Conservation (phyloP, 352 stramenopile species). For the Phytophthora tubulina region DNA sequence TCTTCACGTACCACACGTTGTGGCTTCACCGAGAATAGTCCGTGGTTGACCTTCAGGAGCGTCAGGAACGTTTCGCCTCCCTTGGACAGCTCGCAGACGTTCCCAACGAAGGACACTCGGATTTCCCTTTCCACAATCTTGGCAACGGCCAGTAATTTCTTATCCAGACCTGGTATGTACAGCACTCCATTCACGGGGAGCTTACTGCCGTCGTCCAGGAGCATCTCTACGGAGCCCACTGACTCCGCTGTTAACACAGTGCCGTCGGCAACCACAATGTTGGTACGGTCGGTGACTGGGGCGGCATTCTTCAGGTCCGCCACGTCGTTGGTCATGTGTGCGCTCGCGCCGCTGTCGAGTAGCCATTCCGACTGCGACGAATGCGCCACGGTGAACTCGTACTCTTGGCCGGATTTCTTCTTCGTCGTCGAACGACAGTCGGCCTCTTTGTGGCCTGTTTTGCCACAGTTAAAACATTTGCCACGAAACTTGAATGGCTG, state of each 20-base stretch:
- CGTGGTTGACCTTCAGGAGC: neutral
- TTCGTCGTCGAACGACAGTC: neutral
- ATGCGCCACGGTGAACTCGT: neutral
- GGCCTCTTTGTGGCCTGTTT: slow-evolving; percentile 5
- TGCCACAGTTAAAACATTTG: slow-evolving; percentile 7
- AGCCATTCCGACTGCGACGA: neutral
- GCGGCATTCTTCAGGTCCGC: neutral
- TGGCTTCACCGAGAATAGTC: neutral
- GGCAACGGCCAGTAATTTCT: slow-evolving; percentile 1
- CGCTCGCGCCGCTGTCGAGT: neutral
- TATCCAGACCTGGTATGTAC: slow-evolving; percentile 3
- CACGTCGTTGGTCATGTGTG: neutral
- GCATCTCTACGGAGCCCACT: neutral
- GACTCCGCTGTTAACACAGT: neutral
- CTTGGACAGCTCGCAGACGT: neutral
- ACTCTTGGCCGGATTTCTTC: too few relatives aligned
- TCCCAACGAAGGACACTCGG: too few relatives aligned
- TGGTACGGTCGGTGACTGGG: neutral
- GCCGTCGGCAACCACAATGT: slow-evolving; percentile 1
- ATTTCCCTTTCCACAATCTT: neutral
- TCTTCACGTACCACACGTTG: neutral
- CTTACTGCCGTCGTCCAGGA: neutral
- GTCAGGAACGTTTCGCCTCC: neutral
- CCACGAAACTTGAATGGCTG: neutral
- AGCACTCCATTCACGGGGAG: neutral